phyloP scores from a whole-genome alignment of 768 basidiomycete genomes.

The Exidia glandulosa region DNA sequence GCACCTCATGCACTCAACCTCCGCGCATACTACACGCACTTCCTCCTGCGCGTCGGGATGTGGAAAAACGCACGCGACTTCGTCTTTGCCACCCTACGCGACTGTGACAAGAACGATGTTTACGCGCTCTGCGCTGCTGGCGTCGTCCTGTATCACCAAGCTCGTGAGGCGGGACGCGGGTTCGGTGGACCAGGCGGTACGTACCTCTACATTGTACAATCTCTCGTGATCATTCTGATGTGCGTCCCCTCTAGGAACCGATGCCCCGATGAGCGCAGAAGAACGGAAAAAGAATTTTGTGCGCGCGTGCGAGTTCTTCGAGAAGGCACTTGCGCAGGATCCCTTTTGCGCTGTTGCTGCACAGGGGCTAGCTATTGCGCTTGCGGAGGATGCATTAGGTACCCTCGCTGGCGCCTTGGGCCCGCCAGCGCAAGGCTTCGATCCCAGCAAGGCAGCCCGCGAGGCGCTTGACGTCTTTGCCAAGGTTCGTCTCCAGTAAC shows the following conservation, averaged over 20 bases:
- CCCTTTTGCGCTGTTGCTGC: slow-evolving; percentile 85
- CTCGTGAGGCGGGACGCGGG: slow-evolving; percentile 69
- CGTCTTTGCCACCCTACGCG: slow-evolving; percentile 78
- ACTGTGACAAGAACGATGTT: slow-evolving; percentile 76
- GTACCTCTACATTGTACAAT: not conserved
- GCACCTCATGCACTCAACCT: slow-evolving; percentile 73
- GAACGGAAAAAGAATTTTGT: slow-evolving; percentile 72
- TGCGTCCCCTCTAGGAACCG: too few species aligned
- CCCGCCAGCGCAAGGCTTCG: slow-evolving; percentile 6
- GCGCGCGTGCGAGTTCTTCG: slow-evolving; percentile 82
- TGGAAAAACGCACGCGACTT: slow-evolving; percentile 74
- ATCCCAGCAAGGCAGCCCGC: slow-evolving; percentile 55
- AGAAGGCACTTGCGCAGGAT: slow-evolving; percentile 79
- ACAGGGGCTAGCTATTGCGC: slow-evolving; percentile 87
- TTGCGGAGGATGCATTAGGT: slow-evolving; percentile 85
- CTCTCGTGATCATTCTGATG: not conserved
- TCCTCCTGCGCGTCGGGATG: slow-evolving; percentile 70
- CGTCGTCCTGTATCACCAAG: slow-evolving; percentile 75
- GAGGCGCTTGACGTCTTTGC: slow-evolving; percentile 86
- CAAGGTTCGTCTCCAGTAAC: too few species aligned
- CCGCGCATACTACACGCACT: slow-evolving; percentile 88
- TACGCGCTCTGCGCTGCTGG: slow-evolving; percentile 88
- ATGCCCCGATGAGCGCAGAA: slow-evolving; percentile 20
- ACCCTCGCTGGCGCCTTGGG: slow-evolving; percentile 57
- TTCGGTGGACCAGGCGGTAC: slow-evolving; percentile 29